Percentiles rank a stretch among this genome's conserved stretches.
Conservation (phyloP, 331 rosid genomes). For the Quercus phellos region DNA sequence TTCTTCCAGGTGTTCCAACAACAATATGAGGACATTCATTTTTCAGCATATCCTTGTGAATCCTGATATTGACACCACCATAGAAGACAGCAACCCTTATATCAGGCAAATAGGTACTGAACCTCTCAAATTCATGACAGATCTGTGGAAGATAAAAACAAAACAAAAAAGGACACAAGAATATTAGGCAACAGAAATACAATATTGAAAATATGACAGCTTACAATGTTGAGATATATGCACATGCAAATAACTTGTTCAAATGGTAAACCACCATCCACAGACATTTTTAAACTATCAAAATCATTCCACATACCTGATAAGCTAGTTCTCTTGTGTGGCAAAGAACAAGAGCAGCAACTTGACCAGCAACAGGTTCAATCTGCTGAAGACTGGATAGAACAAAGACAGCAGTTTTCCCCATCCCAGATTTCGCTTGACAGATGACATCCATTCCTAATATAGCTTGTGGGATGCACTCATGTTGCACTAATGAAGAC, state of each 20-base stretch:
- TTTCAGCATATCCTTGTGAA: conserved; percentile 81
- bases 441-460: conserved; percentile 97
- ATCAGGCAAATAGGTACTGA: conserved; percentile 85
- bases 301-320: conserved; percentile 44
- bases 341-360: conserved; percentile 85
- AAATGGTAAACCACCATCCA: neutral
- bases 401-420: conserved; percentile 95
- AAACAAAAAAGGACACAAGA: neutral
- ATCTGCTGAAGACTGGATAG: conserved; percentile 84
- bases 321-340: conserved; percentile 96
- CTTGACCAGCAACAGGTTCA: conserved; percentile 93
- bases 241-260: neutral
- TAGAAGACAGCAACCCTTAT: conserved; percentile 90
- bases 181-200: neutral
- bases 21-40: conserved; percentile 94
- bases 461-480: conserved; percentile 95
- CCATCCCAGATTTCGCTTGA: conserved; percentile 99
- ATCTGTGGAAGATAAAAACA: conserved; percentile 40
- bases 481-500: conserved; percentile 89
- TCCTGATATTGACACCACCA: conserved; percentile 82
- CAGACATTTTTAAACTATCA: neutral
- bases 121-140: conserved; percentile 91
- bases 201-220: neutral
- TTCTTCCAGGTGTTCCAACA: conserved; percentile 97
- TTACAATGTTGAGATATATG: neutral